These are phyloP conservation scores for Coemansia sp. DNA, from an alignment of 192 early-diverging fungal species.

Conservation along the genomic window DNA sequence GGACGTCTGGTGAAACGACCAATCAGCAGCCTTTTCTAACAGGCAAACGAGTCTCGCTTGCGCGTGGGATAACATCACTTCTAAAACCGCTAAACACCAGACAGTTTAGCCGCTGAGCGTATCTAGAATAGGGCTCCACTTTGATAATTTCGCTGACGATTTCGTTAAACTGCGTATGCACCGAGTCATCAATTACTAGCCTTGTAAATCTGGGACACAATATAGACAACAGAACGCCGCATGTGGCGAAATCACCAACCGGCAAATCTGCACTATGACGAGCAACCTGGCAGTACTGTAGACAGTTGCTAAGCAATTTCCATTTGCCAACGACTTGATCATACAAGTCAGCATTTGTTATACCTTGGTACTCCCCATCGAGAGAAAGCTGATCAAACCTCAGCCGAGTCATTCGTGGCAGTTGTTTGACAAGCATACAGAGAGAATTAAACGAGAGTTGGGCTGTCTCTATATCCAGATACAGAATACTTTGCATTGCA, in stretches of 20 bases:
- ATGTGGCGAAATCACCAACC: background rate
- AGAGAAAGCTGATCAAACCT: background rate
- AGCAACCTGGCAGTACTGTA: background rate
- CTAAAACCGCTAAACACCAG: background rate
- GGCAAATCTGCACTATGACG: background rate
- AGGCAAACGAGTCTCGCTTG: background rate
- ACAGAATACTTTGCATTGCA: background rate
- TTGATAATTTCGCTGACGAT: background rate
- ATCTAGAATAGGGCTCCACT: background rate
- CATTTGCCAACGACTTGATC: background rate
- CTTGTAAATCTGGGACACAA: background rate
- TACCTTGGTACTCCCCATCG: background rate
- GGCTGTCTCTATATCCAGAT: background rate
- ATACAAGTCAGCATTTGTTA: background rate
- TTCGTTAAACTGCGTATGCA: background rate
- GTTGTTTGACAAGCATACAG: background rate
- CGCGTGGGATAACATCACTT: background rate
- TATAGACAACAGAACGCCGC: background rate
- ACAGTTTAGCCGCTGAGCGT: background rate
- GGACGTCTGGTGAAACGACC: background rate
- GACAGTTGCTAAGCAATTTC: background rate
- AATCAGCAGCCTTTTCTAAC: background rate
- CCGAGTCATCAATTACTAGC: background rate
- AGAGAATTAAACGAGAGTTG: background rate
- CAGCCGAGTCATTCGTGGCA: background rate